Conservation (phyloP, 1,284 basidiomycete species). For the Wallemia hederae region DNA sequence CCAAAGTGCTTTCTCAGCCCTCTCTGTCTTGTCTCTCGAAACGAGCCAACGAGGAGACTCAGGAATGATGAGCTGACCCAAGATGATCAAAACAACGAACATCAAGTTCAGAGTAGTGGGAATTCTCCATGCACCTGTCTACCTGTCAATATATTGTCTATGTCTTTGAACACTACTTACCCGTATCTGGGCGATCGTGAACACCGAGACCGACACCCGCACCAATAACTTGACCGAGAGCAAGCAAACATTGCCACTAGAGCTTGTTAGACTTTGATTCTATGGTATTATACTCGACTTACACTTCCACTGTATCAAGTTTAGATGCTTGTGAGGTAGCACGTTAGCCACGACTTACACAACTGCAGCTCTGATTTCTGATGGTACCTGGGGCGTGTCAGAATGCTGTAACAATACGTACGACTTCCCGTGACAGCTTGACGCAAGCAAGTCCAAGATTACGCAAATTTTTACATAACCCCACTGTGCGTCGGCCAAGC, state of each 20-base stretch:
- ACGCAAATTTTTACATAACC: not conserved
- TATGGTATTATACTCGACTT: no score
- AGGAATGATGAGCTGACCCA: conserved; percentile 16
- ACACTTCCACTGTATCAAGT: no score
- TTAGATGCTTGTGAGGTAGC: no score
- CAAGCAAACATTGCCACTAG: conserved; percentile 21
- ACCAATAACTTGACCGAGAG: conserved; percentile 20
- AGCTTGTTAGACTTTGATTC: no score
- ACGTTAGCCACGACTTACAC: conserved; percentile 8
- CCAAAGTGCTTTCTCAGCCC: conserved; percentile 16
- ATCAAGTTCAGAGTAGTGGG: conserved; percentile 19
- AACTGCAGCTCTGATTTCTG: not conserved
- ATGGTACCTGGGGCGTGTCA: not conserved
- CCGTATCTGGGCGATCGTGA: conserved; percentile 7
- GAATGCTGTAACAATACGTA: no score
- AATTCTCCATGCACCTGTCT: conserved; percentile 16
- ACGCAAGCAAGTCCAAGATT: no score
- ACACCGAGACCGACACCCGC: conserved; percentile 17
- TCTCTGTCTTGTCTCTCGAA: conserved; percentile 16
- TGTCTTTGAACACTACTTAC: no score
- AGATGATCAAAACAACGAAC: conserved; percentile 15
- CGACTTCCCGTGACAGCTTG: no score
- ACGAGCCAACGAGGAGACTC: conserved; percentile 18
- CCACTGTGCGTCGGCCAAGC: no score
- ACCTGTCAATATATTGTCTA: no score